Conservation (phyloP, 2,329 filamentous ascomycete species). For the Allantophomopsis lycopodina region DNA sequence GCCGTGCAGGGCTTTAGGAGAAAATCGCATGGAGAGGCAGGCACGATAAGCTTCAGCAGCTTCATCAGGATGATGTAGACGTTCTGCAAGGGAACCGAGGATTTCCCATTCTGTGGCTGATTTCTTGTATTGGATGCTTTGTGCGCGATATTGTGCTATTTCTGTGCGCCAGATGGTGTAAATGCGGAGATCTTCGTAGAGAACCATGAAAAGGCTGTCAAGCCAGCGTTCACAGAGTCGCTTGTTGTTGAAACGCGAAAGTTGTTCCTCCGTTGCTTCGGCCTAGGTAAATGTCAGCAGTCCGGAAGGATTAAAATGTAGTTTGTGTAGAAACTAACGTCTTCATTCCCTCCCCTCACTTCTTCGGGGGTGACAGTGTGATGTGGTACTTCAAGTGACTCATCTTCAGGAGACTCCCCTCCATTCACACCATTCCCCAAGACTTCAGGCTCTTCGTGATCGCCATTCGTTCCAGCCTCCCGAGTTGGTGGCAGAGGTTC, state of each 20-base stretch:
- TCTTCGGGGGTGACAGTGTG: slow-evolving; percentile 67
- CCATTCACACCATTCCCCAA: slow-evolving; percentile 6
- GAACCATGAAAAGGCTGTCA: slow-evolving; percentile 97
- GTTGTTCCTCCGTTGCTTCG: slow-evolving; percentile 53
- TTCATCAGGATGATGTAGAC: slow-evolving; percentile 84
- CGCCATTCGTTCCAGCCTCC: slow-evolving; percentile 16
- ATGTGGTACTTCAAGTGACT: slow-evolving; percentile 60
- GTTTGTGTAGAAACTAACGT: slow-evolving; percentile 29
- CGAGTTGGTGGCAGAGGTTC: slow-evolving; percentile 8
- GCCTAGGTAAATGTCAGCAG: slow-evolving; percentile 26
- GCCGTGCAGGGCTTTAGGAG: slow-evolving; percentile 80
- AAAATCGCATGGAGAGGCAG: slow-evolving; percentile 79
- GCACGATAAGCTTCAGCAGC: slow-evolving; percentile 86
- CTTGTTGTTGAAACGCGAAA: slow-evolving; percentile 93
- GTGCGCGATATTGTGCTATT: slow-evolving; percentile 87
- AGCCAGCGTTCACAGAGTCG: slow-evolving; percentile 95
- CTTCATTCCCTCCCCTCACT: slow-evolving; percentile 62
- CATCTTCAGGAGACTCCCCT: slow-evolving; percentile 8
- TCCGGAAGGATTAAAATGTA: neutral
- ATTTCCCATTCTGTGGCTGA: slow-evolving; percentile 98
- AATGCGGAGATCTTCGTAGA: slow-evolving; percentile 93
- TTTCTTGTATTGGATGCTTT: slow-evolving; percentile 93
- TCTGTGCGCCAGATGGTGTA: slow-evolving; percentile 99
- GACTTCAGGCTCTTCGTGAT: slow-evolving; percentile 4
- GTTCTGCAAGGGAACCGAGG: slow-evolving; percentile 79